A percentile compares a stretch with the other conserved stretches of the same genome.
Conservation (phyloP, 2,329 filamentous ascomycete genomes). For the Thermothelomyces thermophilus region DNA sequence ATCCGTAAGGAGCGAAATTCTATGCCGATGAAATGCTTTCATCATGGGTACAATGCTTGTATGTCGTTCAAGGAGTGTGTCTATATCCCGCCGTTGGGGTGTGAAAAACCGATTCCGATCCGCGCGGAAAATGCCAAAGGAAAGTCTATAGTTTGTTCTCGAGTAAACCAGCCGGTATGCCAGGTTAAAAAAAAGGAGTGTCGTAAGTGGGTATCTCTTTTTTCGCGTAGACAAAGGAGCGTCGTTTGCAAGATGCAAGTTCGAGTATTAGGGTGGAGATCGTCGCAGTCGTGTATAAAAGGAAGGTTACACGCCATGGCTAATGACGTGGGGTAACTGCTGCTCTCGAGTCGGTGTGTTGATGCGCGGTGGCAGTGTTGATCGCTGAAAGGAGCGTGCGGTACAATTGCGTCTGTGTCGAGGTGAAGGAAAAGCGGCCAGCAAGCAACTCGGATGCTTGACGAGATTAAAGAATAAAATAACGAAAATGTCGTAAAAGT, state of each 20-base stretch:
- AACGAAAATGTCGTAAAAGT: slow-evolving; percentile 21
- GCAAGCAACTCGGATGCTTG: slow-evolving; percentile 27
- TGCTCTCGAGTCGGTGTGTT: background rate
- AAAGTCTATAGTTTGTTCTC: slow-evolving; percentile 36
- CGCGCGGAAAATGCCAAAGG: slow-evolving; percentile 29
- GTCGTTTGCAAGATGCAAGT: slow-evolving; percentile 23
- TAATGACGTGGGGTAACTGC: slow-evolving; percentile 22
- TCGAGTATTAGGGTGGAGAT: slow-evolving; percentile 17
- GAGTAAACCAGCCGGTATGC: slow-evolving; percentile 15
- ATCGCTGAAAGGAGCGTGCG: slow-evolving; percentile 28
- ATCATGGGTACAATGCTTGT: slow-evolving; percentile 31
- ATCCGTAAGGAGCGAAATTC: slow-evolving; percentile 39
- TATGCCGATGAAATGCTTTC: slow-evolving; percentile 30
- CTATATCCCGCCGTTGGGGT: slow-evolving; percentile 18
- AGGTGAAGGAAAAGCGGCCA: slow-evolving; percentile 21
- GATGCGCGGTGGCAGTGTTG: slow-evolving; percentile 17
- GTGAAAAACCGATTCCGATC: slow-evolving; percentile 16
- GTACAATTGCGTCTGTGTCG: slow-evolving; percentile 33
- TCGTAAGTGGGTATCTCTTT: slow-evolving; percentile 37
- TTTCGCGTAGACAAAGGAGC: slow-evolving; percentile 29
- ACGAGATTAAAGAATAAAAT: slow-evolving; percentile 20
- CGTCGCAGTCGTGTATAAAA: slow-evolving; percentile 33
- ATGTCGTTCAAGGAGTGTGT: slow-evolving; percentile 25
- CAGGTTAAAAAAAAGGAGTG: slow-evolving; percentile 38
- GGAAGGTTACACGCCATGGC: slow-evolving; percentile 29